Evolutionary conservation across 2,329 filamentous ascomycete genomes (phyloP).

Genomic region (Pezicula carpinea): DNA sequence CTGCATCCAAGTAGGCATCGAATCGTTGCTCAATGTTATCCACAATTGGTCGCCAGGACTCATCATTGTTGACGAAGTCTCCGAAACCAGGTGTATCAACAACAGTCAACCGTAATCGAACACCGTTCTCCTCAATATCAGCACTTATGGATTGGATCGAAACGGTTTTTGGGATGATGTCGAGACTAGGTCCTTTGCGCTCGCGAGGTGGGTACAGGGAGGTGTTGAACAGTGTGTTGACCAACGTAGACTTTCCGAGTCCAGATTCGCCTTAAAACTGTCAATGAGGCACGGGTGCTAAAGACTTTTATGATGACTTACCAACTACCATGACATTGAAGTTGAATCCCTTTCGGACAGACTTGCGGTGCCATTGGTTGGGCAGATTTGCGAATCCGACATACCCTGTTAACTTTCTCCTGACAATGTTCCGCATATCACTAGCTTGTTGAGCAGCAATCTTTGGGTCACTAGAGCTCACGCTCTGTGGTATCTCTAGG

Average conservation of each 20-base stretch:
- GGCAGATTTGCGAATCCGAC: slow-evolving; percentile 98
- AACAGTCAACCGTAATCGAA: slow-evolving; percentile 91
- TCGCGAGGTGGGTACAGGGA: slow-evolving; percentile 98
- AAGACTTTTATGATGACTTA: slow-evolving; percentile 47
- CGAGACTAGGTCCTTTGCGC: slow-evolving; percentile 93
- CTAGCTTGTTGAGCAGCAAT: slow-evolving; percentile 31
- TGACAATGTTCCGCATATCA: slow-evolving; percentile 74
- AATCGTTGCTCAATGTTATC: slow-evolving; percentile 99
- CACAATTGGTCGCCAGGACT: slow-evolving; percentile 97
- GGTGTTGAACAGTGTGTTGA: slow-evolving; percentile 99
- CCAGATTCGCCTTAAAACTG: slow-evolving; percentile 81
- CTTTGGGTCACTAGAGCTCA: slow-evolving; percentile 31
- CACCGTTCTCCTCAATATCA: slow-evolving; percentile 97
- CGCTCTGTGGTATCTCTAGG: slow-evolving; percentile 27
- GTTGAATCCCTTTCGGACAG: slow-evolving; percentile 99
- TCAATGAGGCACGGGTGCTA: slow-evolving; percentile 11
- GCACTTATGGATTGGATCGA: slow-evolving; percentile 92
- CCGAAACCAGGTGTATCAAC: slow-evolving; percentile 98
- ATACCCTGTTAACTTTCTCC: slow-evolving; percentile 96
- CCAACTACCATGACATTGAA: slow-evolving; percentile 99
- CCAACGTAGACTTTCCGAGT: slow-evolving; percentile 96
- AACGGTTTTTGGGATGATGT: slow-evolving; percentile 98
- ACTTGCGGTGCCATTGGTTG: slow-evolving; percentile 99
- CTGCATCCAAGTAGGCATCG: slow-evolving; percentile 95
- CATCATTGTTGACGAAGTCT: slow-evolving; percentile 99